phyloP scores from a whole-genome alignment of 257 asterid species.

The Salvia hispanica region DNA sequence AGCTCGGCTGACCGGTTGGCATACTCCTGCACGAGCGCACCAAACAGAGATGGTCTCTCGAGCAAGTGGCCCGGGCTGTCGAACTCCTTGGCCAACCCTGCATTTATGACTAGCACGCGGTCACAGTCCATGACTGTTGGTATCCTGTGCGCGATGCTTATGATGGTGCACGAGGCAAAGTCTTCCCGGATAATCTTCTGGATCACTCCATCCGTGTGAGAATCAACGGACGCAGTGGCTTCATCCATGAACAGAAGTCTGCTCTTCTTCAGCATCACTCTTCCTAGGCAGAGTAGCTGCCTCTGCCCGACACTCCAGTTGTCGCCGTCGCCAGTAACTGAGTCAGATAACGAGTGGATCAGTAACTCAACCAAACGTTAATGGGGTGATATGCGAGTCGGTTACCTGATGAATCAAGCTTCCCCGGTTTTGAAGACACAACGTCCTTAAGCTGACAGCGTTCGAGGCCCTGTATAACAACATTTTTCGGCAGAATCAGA shows the following conservation, averaged over 20 bases:
- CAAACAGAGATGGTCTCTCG: constrained; percentile 79
- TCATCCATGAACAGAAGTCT: constrained; percentile 88
- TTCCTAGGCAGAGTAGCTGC: constrained; percentile 91
- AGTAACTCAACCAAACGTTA: background rate
- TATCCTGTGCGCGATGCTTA: constrained; percentile 96
- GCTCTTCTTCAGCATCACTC: constrained; percentile 93
- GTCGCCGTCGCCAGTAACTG: constrained; percentile 85
- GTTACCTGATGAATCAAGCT: constrained; percentile 82
- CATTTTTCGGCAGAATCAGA: background rate
- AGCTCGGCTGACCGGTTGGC: constrained; percentile 83
- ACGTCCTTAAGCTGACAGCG: constrained; percentile 98
- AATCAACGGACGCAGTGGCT: constrained; percentile 98
- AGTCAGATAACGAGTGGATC: background rate
- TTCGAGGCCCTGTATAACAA: constrained; percentile 65
- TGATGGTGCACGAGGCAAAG: constrained; percentile 75
- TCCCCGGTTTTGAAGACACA: constrained; percentile 78
- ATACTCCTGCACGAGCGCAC: constrained; percentile 95
- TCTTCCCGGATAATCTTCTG: constrained; percentile 94
- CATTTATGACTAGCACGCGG: constrained; percentile 84
- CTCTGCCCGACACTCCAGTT: constrained; percentile 99
- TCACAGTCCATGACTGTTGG: constrained; percentile 98
- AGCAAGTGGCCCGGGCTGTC: constrained; percentile 73
- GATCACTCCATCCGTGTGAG: constrained; percentile 85
- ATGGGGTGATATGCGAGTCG: background rate
- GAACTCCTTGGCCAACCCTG: constrained; percentile 81